Evolutionary conservation across 108 stramenopile genomes (phyloP).

Genomic region (Aureococcus anophagefferens): DNA sequence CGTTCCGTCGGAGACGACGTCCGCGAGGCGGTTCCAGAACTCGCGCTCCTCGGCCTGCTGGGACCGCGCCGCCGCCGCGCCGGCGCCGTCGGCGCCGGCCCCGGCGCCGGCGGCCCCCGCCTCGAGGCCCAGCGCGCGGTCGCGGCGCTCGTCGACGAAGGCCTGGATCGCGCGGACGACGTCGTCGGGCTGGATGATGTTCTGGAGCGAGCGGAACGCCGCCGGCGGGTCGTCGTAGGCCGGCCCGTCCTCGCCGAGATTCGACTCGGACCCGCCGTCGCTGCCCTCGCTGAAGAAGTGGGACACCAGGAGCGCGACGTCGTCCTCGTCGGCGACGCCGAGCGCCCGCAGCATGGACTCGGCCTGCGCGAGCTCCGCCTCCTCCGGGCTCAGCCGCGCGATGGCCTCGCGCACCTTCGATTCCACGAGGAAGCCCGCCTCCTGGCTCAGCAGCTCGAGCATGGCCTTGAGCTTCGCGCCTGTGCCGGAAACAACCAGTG

Average conservation of each 20-base stretch:
- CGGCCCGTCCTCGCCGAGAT: constrained; percentile 3
- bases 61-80: constrained; percentile 8
- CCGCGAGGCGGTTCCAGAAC: constrained; percentile 28
- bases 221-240: constrained; percentile 16
- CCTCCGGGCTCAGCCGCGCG: constrained; percentile 23
- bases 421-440: constrained; percentile 51
- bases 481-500: no score
- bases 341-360: constrained; percentile 42
- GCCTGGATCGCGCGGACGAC: constrained; percentile 31
- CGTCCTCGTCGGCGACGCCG: constrained; percentile 32
- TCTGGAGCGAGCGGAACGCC: background rate
- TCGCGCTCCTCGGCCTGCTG: constrained; percentile 17
- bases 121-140: constrained; percentile 15
- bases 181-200: constrained; percentile 41
- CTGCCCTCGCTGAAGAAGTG: constrained; percentile 46
- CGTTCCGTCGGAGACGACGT: constrained; percentile 14
- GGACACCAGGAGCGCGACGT: constrained; percentile 31
- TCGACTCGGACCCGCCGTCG: constrained; percentile 19
- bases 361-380: constrained; percentile 33
- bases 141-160: constrained; percentile 40
- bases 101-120: constrained; percentile 1
- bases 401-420: constrained; percentile 20
- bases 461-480: constrained; percentile 35
- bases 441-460: constrained; percentile 34
- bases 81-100: background rate